Evolutionary conservation across 345 rosid genomes (phyloP), one percentile per base, ranked within the genome.

Genomic region (Eucalyptus paniculata): DNA sequence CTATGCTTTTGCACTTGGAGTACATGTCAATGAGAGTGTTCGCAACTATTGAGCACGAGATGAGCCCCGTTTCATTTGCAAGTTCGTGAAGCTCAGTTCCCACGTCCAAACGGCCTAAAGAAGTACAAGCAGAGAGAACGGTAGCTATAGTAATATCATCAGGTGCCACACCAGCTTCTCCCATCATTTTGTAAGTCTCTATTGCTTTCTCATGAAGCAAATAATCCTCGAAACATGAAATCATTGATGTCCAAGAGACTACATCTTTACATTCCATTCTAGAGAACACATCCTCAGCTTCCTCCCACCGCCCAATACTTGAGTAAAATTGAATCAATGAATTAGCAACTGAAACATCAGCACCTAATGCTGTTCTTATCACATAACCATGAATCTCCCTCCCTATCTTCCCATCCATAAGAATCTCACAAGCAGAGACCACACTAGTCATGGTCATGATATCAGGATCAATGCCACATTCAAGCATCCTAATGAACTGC

Each of bases 191-290:
- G 91, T 94, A 96, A 77, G 94, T 91, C 42, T 92, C 91, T 88
- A 92, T 86, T 50, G 98, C 97, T 92, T 94, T 94, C 67, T 92
- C 91, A 8, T 95, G 96, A 40, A 93, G 92, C 37, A 69, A 67
- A 89, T 94, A 92, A 89, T 91, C 92, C 89, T 95, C 98, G n/a
- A 94, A 96, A 60, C 94, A 94, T 42, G 98, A 95, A 91, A 96
- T 96, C 95, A 97, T 95, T 9, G 98, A 92, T 40, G 98, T 97
- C 98, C 98, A 97, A 5, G 99, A 93, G 89, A 96, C 96, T 81
- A 96, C 91, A 90, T 96, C 99, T 92, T 93, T 95, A 87, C 47
- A 88, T 69, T 92, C 93, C 97, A 96, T 96, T 88, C 93, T 90
- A 50, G 86, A 91, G 87, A 96, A 97, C 51, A 96, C 89, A 7